These are phyloP conservation scores for Typha latifolia DNA, from an alignment of 176 grass and related monocot genomes.

Conservation along the genomic window DNA sequence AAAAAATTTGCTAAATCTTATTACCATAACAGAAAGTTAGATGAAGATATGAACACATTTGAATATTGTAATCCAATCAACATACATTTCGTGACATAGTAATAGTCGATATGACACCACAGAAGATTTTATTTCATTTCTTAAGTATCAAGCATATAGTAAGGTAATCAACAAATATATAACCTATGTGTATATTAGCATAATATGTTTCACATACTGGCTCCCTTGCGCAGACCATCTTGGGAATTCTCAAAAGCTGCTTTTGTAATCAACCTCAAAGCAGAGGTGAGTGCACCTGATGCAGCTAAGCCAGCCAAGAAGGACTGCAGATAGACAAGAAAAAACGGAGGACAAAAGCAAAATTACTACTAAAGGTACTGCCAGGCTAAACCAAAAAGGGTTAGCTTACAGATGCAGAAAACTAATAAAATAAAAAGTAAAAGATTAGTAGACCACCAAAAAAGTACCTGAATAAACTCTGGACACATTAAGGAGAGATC, in stretches of 20 bases:
- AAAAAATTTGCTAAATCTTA: neutral
- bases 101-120: too few relatives aligned
- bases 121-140: too few relatives aligned
- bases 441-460: neutral
- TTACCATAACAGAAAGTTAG: neutral
- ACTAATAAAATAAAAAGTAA: neutral
- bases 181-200: neutral
- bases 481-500: slow-evolving; percentile 93
- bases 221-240: slow-evolving; percentile 62
- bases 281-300: slow-evolving; percentile 51
- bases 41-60: too few relatives aligned
- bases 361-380: neutral
- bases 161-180: too few relatives aligned
- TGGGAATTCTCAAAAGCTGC: slow-evolving; percentile 49
- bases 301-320: slow-evolving; percentile 57
- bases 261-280: slow-evolving; percentile 50
- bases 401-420: too few relatives aligned
- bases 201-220: slow-evolving; percentile 26
- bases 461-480: slow-evolving; percentile 76
- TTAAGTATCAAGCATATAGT: too few relatives aligned
- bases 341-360: slow-evolving; percentile 8
- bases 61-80: too few relatives aligned
- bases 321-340: slow-evolving; percentile 27
- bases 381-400: neutral
- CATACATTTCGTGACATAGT: too few relatives aligned